phyloP scores from a whole-genome alignment of 1,139 yeast species.

The Kodamaea ohmeri region DNA sequence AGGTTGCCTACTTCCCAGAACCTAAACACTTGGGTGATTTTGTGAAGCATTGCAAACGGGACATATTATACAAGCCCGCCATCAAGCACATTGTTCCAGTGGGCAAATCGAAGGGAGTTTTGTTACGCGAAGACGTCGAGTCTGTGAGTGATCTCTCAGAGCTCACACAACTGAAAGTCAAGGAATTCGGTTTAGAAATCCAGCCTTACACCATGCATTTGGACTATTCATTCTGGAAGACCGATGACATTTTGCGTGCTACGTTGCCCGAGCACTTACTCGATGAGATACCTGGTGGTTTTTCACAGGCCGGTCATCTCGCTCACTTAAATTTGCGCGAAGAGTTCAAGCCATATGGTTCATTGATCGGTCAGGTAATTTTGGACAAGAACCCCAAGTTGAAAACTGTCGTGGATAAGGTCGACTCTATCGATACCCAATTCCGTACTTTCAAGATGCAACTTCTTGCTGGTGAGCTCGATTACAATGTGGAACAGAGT shows the following conservation, averaged over 20 bases:
- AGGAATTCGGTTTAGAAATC: constrained; percentile 45
- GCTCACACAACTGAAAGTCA: constrained; percentile 42
- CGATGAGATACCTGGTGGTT: constrained; percentile 84
- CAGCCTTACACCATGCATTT: constrained; percentile 56
- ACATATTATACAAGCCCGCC: constrained; percentile 61
- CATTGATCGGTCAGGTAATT: constrained; percentile 83
- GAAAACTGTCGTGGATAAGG: constrained; percentile 90
- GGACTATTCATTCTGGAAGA: constrained; percentile 78
- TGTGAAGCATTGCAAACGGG: constrained; percentile 51
- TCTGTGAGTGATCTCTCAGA: constrained; percentile 42
- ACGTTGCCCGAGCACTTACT: constrained; percentile 70
- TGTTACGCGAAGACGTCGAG: constrained; percentile 54
- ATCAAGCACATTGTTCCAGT: constrained; percentile 62
- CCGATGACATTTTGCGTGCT: constrained; percentile 79
- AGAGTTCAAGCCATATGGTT: constrained; percentile 80
- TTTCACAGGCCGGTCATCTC: constrained; percentile 91
- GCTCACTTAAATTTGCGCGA: constrained; percentile 88
- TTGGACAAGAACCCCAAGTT: constrained; percentile 80
- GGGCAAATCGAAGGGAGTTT: constrained; percentile 55
- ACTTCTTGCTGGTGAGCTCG: constrained; percentile 77
- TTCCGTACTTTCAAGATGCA: constrained; percentile 94
- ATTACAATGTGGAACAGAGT: constrained; percentile 77
- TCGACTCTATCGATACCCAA: constrained; percentile 80
- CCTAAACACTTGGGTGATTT: constrained; percentile 59
- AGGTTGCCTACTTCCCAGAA: constrained; percentile 68